These are phyloP conservation scores for Fonsecaea multimorphosa DNA, from an alignment of 2,329 filamentous ascomycete species.

Conservation along the genomic window DNA sequence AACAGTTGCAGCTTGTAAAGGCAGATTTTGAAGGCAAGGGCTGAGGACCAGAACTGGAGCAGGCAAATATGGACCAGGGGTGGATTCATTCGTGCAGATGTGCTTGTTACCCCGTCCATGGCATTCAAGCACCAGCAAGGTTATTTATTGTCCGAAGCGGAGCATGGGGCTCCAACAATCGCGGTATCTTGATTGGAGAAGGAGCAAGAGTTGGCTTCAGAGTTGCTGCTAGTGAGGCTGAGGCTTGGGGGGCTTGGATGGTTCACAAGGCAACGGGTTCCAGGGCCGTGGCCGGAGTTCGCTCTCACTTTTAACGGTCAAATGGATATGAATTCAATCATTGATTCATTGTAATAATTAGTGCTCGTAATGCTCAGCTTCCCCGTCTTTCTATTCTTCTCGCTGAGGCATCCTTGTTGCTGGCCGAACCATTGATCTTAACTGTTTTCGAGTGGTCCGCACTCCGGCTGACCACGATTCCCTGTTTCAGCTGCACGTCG, in stretches of 20 bases:
- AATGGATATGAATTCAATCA: not conserved
- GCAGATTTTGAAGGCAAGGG: not conserved
- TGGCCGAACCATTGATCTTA: not conserved
- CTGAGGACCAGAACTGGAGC: not conserved
- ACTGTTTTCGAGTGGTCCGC: not conserved
- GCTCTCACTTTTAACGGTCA: not conserved
- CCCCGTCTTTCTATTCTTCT: not conserved
- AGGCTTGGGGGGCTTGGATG: not conserved
- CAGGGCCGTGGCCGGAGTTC: not conserved
- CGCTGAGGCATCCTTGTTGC: not conserved
- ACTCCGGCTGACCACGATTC: constrained; percentile 2
- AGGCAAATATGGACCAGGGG: not conserved
- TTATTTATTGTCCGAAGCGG: constrained; percentile 1
- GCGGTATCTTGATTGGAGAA: not conserved
- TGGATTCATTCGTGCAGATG: not conserved
- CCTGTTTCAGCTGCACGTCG: not conserved
- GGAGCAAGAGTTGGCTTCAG: not conserved
- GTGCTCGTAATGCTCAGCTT: not conserved
- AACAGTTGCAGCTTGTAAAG: not conserved
- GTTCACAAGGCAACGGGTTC: constrained; percentile 3
- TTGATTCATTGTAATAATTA: no score
- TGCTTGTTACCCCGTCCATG: not conserved
- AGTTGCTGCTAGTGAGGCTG: not conserved
- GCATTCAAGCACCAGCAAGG: not conserved
- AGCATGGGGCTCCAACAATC: not conserved